Base-by-base conservation (phyloP, 2,329 filamentous ascomycete genomes). In the Tetracladium maxilliforme region DNA sequence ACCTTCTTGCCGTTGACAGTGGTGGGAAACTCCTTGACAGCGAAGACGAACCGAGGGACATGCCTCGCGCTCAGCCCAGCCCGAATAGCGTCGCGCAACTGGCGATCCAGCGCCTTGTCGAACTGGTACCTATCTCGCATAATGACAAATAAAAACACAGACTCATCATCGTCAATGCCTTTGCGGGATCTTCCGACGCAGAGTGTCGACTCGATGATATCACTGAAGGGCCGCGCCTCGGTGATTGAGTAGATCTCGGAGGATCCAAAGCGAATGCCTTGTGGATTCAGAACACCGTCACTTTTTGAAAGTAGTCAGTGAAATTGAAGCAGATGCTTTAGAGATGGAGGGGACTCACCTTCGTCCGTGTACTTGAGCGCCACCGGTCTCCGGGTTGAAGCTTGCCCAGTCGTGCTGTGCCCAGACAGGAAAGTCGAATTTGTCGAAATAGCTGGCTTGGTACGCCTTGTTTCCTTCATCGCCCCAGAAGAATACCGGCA, bases 211-310 rank as follows among this genome's bases (percentile, higher is more conserved):
- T 26, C 32, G 13, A 41, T 30, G 35, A 30, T 16, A 7, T 33
- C 22, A 27, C 45, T 52, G 32, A 53, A 49, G 3, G 44, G 37
- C 2, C 49, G 42, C 4, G 45, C 44, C 33, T 60, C 56, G n/a
- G 52, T 48, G 22, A 62, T 49, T n/a, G 47, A 43, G 39, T 62
- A 61, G 26, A 61, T 55, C 35, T 61, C 56, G 2, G 46, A 43
- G 8, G 43, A 49, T 12, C 57, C 57, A 26, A 61, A 61, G 14
- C 56, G 49, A 28, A 61, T 53, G 6, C 57, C 56, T 9, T 47
- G 50, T 3, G 56, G 56, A 31, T 61, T 61, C 12, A 61, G 39
- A 2, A 58, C 54, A 6, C 54, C 54, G 30, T 61, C 57, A 25
- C 23, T 16, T 24, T 24, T 22, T 24, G 9, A 13, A 14, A 21